These are phyloP conservation scores for Dactylellina sp. DNA, from an alignment of 2,329 filamentous ascomycete genomes.

Conservation along the genomic window DNA sequence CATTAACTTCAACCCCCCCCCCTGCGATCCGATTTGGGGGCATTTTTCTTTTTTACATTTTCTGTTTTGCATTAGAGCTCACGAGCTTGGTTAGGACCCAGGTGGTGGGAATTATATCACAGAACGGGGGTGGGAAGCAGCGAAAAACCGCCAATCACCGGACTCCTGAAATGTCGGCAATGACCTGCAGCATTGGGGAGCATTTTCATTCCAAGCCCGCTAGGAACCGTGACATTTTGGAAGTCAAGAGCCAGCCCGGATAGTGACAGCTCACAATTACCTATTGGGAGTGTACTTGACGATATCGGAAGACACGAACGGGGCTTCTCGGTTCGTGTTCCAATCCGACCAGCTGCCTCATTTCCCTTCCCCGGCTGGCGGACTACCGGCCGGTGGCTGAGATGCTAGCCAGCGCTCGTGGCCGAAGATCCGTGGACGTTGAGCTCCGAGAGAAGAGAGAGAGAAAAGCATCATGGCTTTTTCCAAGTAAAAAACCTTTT, in stretches of 20 bases:
- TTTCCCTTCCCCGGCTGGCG: slow-evolving; percentile 6
- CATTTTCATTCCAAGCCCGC: too few species aligned
- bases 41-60: too few species aligned
- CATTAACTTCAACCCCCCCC: too few species aligned
- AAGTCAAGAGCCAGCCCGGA: too few species aligned
- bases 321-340: slow-evolving; percentile 24
- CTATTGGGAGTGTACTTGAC: slow-evolving; percentile 2
- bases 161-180: slow-evolving; percentile 17
- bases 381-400: not conserved
- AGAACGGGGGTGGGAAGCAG: not conserved
- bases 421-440: slow-evolving; percentile 27
- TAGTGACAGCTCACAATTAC: slow-evolving; percentile 47
- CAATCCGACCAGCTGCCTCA: slow-evolving; percentile 40
- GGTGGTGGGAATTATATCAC: slow-evolving; percentile 12
- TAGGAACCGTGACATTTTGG: slow-evolving; percentile 21
- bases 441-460: slow-evolving; percentile 25
- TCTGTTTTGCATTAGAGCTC: too few species aligned
- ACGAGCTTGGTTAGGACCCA: too few species aligned
- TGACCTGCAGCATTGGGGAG: slow-evolving; percentile 9
- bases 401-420: slow-evolving; percentile 4
- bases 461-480: too few species aligned
- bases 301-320: slow-evolving; percentile 3
- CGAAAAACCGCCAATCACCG: slow-evolving; percentile 14
- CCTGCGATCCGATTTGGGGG: too few species aligned
- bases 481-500: too few species aligned